Evolutionary conservation across 768 basidiomycete genomes (phyloP), one percentile per base, ranked within the genome.

Genomic region (Pleurotus cornucopiae): DNA sequence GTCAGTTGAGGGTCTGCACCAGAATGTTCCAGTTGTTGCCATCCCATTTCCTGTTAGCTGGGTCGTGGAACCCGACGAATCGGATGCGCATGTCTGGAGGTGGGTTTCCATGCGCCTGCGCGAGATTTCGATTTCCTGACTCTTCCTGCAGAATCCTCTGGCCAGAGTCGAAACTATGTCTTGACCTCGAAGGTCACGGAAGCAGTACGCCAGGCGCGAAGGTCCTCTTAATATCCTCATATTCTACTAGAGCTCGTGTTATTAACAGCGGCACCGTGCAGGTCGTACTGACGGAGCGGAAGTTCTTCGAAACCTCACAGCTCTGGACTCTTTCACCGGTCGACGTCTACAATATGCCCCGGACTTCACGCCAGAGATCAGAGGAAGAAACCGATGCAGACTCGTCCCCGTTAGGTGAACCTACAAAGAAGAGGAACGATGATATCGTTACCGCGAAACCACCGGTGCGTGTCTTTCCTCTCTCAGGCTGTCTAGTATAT

Each of bases 181-280:
- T 53, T 21, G 51, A 53, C 21, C 51, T 53, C 23, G 51, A 53
- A 23, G 39, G 39, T 40, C 37, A 53, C 4, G 51, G 51, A 16
- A 41, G 38, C 18, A 39, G 41, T 25, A 18, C n/a, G 11, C 51
- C 51, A 7, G 51, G 51, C 26, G 51, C 51, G 23, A 53, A 53
- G 20, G 51, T 53, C n/a, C 6, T 37, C 14, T 9, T 39, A n/a
- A 6, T 5, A 9, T 11, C 9, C 12, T 11, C 5, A 11, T n/a
- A 23, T 9, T 12, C 11, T 34, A 34, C 30, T 34, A 11, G 30
- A 34, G 34, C 16, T 11, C 1, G 18, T 16, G 23, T 13, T 2
- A n/a, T 53, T 34, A 26, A 34, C 30, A 9, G 18, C 23, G 48
- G 26, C 21, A 41, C 6, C 23, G 38, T 11, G 6, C 30, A 53